These are phyloP conservation scores for Plasmodium adleri DNA, from an alignment of 169 alveolate genomes.

Conservation along the genomic window DNA sequence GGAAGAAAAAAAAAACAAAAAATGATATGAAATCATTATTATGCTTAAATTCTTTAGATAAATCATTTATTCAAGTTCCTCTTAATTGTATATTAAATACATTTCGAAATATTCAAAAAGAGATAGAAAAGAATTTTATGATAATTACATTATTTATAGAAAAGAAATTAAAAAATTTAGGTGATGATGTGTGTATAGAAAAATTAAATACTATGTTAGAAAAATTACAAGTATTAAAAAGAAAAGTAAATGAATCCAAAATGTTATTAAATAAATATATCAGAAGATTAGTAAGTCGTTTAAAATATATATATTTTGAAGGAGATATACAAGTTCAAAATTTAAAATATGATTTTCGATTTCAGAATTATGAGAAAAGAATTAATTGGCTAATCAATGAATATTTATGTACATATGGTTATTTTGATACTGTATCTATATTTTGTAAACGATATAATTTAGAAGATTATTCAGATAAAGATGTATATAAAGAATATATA, in stretches of 20 bases:
- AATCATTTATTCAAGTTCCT: constrained; percentile 58
- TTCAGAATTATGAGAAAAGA: constrained; percentile 59
- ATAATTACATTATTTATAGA: constrained; percentile 67
- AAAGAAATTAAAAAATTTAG: constrained; percentile 34
- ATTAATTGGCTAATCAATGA: constrained; percentile 72
- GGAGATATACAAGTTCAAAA: constrained; percentile 68
- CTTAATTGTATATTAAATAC: constrained; percentile 43
- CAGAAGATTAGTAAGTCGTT: constrained; percentile 21
- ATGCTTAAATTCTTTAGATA: constrained; percentile 45
- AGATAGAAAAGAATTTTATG: constrained; percentile 52
- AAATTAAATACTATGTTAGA: constrained; percentile 55
- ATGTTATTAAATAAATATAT: constrained; percentile 5
- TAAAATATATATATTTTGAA: constrained; percentile 38
- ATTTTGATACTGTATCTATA: constrained; percentile 23
- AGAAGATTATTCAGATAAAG: constrained; percentile 61
- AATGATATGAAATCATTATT: neutral
- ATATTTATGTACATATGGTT: constrained; percentile 53
- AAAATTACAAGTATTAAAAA: constrained; percentile 48
- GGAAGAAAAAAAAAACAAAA: no score
- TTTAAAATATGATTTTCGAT: constrained; percentile 55
- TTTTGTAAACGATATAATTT: constrained; percentile 60
- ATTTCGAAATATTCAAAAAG: constrained; percentile 63
- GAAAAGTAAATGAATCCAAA: constrained; percentile 47
- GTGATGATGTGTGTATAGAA: constrained; percentile 7
- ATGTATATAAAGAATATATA: constrained; percentile 60